Percentiles rank a stretch among this genome's conserved stretches.
Evolutionary conservation across 306 rosid genomes (phyloP).

Genomic region (Vigna hirtella): DNA sequence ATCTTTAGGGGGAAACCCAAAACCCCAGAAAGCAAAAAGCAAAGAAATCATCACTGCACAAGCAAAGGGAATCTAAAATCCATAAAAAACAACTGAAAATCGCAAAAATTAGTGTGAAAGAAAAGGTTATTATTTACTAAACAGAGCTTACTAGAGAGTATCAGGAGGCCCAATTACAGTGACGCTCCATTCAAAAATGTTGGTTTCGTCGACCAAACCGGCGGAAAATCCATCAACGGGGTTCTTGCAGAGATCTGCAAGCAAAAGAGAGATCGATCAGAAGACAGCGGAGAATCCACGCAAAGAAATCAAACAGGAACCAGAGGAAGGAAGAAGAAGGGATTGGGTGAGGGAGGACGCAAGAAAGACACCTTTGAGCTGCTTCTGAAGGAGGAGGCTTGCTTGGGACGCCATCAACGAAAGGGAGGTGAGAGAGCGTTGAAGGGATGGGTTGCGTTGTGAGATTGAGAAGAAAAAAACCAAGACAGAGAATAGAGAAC

Average conservation of each 20-base stretch:
- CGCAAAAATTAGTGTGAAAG: not conserved
- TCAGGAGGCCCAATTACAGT: constrained; percentile 97
- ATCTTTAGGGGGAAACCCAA: constrained; percentile 26
- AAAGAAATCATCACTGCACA: constrained; percentile 15
- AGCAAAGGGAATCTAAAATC: constrained; percentile 9
- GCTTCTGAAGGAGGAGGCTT: constrained; percentile 92
- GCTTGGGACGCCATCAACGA: constrained; percentile 83
- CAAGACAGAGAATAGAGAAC: not conserved
- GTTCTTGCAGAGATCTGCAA: constrained; percentile 87
- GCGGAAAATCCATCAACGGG: constrained; percentile 98
- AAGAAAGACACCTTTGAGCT: constrained; percentile 68
- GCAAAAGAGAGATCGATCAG: constrained; percentile 11
- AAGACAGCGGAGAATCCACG: constrained; percentile 40
- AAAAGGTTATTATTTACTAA: not conserved
- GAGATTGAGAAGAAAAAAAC: not conserved
- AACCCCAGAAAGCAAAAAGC: constrained; percentile 35
- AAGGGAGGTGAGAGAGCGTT: not conserved
- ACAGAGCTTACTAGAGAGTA: constrained; percentile 81
- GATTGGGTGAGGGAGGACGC: not conserved
- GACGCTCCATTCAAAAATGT: constrained; percentile 95
- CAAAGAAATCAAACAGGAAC: not conserved
- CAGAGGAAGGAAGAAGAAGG: not conserved
- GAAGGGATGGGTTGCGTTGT: not conserved
- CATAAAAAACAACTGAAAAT: constrained; percentile 17
- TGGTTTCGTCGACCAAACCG: constrained; percentile 88